A percentile compares a stretch with the other conserved stretches of the same genome.
phyloP scores from a whole-genome alignment of 192 early-diverging fungal genomes.

The Rhizophagus clarus region DNA sequence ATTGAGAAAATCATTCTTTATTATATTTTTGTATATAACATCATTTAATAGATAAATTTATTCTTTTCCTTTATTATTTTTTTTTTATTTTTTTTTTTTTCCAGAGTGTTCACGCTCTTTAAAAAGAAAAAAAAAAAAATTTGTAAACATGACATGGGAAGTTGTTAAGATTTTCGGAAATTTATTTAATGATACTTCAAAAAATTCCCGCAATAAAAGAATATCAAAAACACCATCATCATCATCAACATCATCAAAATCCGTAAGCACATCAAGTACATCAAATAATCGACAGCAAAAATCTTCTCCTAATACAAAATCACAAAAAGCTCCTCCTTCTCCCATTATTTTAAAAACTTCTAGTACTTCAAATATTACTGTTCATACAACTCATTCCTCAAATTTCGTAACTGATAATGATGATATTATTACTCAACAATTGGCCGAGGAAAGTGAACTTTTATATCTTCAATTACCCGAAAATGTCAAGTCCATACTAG shows the following conservation, averaged over 20 bases:
- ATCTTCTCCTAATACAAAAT: neutral
- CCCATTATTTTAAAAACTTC: neutral
- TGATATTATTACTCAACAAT: neutral
- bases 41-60: no score
- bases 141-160: neutral
- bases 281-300: neutral
- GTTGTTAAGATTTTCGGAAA: neutral
- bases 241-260: no score
- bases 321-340: neutral
- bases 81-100: no score
- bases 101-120: no score
- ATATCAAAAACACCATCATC: neutral
- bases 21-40: no score
- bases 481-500: constrained; percentile 23
- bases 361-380: neutral
- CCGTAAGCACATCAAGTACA: neutral
- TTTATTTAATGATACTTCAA: neutral
- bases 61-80: no score
- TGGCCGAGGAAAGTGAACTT: constrained; percentile 4
- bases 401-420: no score
- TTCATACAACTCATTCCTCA: neutral
- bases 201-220: neutral
- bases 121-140: neutral
- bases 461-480: constrained; percentile 28
- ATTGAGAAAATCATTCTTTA: no score